Conservation (phyloP, 2,329 filamentous ascomycete genomes). For the Aspergillus unguis region DNA sequence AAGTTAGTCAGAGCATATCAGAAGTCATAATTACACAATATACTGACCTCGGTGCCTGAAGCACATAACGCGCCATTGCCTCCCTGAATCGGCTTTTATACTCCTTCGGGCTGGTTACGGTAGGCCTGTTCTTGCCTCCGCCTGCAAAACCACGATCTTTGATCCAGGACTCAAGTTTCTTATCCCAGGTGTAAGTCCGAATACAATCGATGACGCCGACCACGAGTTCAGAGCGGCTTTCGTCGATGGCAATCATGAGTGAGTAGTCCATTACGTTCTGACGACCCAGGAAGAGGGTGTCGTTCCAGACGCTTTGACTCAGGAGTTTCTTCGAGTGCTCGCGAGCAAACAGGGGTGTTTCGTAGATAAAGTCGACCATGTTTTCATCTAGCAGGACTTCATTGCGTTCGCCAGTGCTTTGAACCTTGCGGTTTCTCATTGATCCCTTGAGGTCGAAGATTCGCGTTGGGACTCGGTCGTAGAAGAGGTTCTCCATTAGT, state of each 20-base stretch:
- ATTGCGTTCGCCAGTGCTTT: conserved; percentile 91
- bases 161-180: conserved; percentile 99
- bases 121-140: conserved; percentile 78
- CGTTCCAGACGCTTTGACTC: conserved; percentile 90
- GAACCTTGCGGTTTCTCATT: conserved; percentile 97
- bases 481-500: conserved; percentile 97
- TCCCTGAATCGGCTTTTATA: conserved; percentile 95
- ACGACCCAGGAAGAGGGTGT: conserved; percentile 88
- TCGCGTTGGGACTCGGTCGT: conserved; percentile 83
- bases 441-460: conserved; percentile 96
- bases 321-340: conserved; percentile 96
- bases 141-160: conserved; percentile 88
- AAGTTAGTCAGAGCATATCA: conserved; percentile 2
- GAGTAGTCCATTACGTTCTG: conserved; percentile 99
- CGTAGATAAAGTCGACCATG: conserved; percentile 98
- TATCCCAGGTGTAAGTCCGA: conserved; percentile 98
- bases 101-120: conserved; percentile 94
- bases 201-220: conserved; percentile 99
- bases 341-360: conserved; percentile 88
- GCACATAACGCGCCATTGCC: conserved; percentile 83
- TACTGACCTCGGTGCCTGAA: conserved; percentile 48
- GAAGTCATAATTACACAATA: neutral
- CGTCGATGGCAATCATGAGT: conserved; percentile 96
- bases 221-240: conserved; percentile 81
- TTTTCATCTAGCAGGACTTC: conserved; percentile 97